These are phyloP conservation scores for Thelephora aurantiotincta DNA, from an alignment of 768 basidiomycete genomes.

Conservation along the genomic window DNA sequence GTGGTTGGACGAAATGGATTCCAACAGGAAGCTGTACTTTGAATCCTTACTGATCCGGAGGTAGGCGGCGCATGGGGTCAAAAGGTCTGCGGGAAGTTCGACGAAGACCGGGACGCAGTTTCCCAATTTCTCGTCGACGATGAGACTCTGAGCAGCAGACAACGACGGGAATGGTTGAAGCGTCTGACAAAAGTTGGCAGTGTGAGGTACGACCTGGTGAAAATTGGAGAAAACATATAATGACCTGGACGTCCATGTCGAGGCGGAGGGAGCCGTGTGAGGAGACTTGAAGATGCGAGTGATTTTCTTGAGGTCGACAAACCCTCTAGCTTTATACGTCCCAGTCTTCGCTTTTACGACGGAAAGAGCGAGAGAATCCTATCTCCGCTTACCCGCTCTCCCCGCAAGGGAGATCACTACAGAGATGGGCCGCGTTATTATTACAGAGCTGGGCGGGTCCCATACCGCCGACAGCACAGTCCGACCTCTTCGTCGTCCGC, in stretches of 20 bases:
- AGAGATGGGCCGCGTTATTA: neutral
- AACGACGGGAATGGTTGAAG: constrained; percentile 59
- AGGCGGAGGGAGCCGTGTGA: neutral
- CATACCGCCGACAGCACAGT: neutral
- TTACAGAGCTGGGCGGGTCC: neutral
- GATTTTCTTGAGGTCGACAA: neutral
- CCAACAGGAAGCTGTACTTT: constrained; percentile 88
- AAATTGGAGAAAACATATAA: neutral
- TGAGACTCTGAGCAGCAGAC: constrained; percentile 59
- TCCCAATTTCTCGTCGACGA: constrained; percentile 69
- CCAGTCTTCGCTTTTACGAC: neutral
- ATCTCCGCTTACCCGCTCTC: neutral
- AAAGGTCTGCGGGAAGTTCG: constrained; percentile 86
- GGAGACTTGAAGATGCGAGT: constrained; percentile 1
- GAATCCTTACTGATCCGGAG: constrained; percentile 85
- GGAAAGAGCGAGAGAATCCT: neutral
- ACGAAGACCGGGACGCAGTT: constrained; percentile 91
- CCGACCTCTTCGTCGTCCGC: neutral
- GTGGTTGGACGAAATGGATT: constrained; percentile 85
- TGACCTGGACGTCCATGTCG: constrained; percentile 15
- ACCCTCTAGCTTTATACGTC: neutral
- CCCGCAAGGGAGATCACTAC: neutral
- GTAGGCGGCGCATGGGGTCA: constrained; percentile 96
- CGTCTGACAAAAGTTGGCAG: constrained; percentile 26
- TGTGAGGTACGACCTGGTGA: neutral